Evolutionary conservation across 495 filamentous ascomycete genomes (phyloP).

Genomic region (Hypoxylon lenormandii): DNA sequence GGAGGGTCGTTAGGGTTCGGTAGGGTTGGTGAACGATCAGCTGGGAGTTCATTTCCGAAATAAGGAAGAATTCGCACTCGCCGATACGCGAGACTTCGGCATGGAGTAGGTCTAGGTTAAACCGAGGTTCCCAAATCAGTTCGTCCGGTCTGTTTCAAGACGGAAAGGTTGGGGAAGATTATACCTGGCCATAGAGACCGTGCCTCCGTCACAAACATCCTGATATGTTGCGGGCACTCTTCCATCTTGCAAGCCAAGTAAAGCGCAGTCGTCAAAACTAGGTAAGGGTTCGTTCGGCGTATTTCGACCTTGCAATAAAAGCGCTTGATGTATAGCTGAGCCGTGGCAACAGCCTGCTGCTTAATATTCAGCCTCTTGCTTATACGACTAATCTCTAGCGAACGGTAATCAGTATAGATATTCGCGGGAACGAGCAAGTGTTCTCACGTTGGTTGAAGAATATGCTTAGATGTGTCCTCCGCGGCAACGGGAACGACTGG

Average conservation of each 20-base stretch:
- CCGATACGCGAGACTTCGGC: slow-evolving; percentile 88
- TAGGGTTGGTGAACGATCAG: slow-evolving; percentile 98
- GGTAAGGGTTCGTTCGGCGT: slow-evolving; percentile 91
- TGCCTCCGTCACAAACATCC: slow-evolving; percentile 85
- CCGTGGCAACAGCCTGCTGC: slow-evolving; percentile 93
- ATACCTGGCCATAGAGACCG: slow-evolving; percentile 86
- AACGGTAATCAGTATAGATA: slow-evolving; percentile 19
- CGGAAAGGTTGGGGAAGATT: slow-evolving; percentile 31
- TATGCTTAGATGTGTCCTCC: slow-evolving; percentile 83
- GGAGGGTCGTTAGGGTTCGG: slow-evolving; percentile 81
- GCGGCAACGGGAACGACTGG: slow-evolving; percentile 82
- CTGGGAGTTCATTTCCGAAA: slow-evolving; percentile 93
- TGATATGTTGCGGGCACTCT: slow-evolving; percentile 95
- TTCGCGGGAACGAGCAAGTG: neutral
- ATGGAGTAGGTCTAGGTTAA: slow-evolving; percentile 74
- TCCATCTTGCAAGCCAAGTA: slow-evolving; percentile 99
- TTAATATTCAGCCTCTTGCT: slow-evolving; percentile 81
- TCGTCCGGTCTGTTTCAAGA: slow-evolving; percentile 8
- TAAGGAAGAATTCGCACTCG: slow-evolving; percentile 95
- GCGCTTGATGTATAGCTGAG: slow-evolving; percentile 91
- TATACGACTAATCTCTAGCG: slow-evolving; percentile 80
- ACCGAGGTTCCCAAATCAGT: slow-evolving; percentile 35
- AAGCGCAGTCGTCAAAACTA: slow-evolving; percentile 87
- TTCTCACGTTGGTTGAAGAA: slow-evolving; percentile 88
- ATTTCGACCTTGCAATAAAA: slow-evolving; percentile 94